Percentiles rank a stretch among this genome's conserved stretches.
Conservation (phyloP, 2,329 filamentous ascomycete species). For the Coleophoma eucalyptorum region DNA sequence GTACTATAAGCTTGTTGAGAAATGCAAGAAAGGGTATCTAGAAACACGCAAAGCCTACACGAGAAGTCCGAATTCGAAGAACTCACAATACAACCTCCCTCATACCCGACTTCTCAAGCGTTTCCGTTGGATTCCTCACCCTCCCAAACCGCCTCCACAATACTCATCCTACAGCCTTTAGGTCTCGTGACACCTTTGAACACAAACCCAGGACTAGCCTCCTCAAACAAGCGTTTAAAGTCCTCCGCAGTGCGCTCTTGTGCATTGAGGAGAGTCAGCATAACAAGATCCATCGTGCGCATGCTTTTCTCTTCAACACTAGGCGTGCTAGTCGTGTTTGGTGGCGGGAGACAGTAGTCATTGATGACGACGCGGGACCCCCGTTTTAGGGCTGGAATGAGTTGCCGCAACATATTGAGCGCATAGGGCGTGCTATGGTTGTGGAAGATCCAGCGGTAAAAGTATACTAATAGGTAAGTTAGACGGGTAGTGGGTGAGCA, state of each 20-base stretch:
- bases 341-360: constrained; percentile 39
- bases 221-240: constrained; percentile 40
- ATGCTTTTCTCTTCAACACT: constrained; percentile 43
- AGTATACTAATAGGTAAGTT: constrained; percentile 39
- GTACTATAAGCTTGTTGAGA: no score
- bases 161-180: constrained; percentile 41
- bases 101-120: neutral
- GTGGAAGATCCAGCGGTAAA: constrained; percentile 57
- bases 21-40: no score
- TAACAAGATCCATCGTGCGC: constrained; percentile 46
- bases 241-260: constrained; percentile 45
- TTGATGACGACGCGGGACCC: constrained; percentile 40
- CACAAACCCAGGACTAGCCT: constrained; percentile 37
- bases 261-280: constrained; percentile 47
- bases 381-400: constrained; percentile 52
- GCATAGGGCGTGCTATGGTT: constrained; percentile 55
- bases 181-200: constrained; percentile 40
- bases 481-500: neutral
- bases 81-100: no score
- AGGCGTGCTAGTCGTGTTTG: constrained; percentile 30
- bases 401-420: constrained; percentile 41
- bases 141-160: constrained; percentile 45
- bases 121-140: constrained; percentile 18
- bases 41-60: no score
- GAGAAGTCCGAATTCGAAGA: no score